Conservation (phyloP, 257 asterid genomes). For the Nemophila menziesii region DNA sequence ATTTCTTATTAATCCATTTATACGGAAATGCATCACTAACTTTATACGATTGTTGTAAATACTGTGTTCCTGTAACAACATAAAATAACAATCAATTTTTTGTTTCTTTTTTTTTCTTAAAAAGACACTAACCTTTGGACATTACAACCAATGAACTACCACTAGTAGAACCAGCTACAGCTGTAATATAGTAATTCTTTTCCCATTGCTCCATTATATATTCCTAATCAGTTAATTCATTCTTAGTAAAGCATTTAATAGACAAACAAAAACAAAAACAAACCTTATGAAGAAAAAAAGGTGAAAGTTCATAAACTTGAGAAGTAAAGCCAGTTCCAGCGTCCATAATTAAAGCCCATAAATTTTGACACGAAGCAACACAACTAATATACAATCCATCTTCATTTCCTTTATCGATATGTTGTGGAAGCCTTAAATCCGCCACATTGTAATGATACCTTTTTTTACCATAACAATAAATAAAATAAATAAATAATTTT, state of each 20-base stretch:
- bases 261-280: background rate
- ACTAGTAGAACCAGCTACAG: conserved; percentile 52
- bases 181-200: conserved; percentile 49
- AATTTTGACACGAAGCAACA: conserved; percentile 45
- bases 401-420: conserved; percentile 52
- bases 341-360: conserved; percentile 74
- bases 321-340: conserved; percentile 54
- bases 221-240: too few species aligned
- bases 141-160: conserved; percentile 58
- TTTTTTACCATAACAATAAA: background rate
- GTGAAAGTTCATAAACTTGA: conserved; percentile 53
- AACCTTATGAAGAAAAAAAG: conserved; percentile 62
- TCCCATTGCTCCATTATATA: conserved; percentile 76
- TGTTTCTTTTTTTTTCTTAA: too few species aligned
- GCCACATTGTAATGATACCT: conserved; percentile 27
- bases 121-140: conserved; percentile 41
- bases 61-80: conserved; percentile 48
- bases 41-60: conserved; percentile 74
- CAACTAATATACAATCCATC: conserved; percentile 57
- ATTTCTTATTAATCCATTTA: conserved; percentile 92
- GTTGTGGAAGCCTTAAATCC: conserved; percentile 45
- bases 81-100: too few species aligned
- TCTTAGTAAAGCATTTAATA: too few species aligned
- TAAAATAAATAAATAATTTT: background rate
- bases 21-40: conserved; percentile 78